Evolutionary conservation across 768 basidiomycete species (phyloP), one percentile per base, ranked within the genome.

Genomic region (Suillus occidentalis): DNA sequence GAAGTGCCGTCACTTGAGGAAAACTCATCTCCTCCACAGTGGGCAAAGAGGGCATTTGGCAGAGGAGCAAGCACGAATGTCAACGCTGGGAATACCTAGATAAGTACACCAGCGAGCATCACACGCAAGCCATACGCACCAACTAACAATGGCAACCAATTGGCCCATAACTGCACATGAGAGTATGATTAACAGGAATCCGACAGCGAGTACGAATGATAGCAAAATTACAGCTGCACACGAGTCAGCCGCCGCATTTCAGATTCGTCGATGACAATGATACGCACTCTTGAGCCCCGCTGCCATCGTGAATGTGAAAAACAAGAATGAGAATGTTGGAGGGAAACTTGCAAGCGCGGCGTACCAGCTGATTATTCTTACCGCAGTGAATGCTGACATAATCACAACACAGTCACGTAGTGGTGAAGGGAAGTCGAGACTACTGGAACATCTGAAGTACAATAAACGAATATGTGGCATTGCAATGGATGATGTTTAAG

Each of bases 121-220:
- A 45, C 3, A 28, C 10, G 18, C 61, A 31, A 47, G 45, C 42
- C 25, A 22, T 22, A 82, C 92, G 67, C 70, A 97, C 97, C 97
- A 68, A 98, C 97, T 68, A 99, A 84, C 60, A 99, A 83, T 40
- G 97, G 97, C 25, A 99, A 83, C 97, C 97, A 99, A 76, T 99
- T 99, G 16, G 87, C 80, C 90, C 91, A 99, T 37, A 99, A 81
- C 8, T n/a, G 97, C 97, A 75, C 97, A 99, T 1, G 94, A 94
- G 28, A 99, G 89, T 76, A 99, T 99, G 73, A 99, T 93, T 73
- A 99, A 87, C 64, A 99, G 81, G 81, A 99, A 99, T n/a, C 97
- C 97, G 18, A 97, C 85, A 7, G 97, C 97, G 59, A 99, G 89
- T 61, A 98, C 94, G 79, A 99, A 98, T 2, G 97, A 96, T 55